Percentiles rank a stretch among this genome's conserved stretches.
Evolutionary conservation across 2,329 filamentous ascomycete species (phyloP).

Genomic region (Xylariaceae sp.): DNA sequence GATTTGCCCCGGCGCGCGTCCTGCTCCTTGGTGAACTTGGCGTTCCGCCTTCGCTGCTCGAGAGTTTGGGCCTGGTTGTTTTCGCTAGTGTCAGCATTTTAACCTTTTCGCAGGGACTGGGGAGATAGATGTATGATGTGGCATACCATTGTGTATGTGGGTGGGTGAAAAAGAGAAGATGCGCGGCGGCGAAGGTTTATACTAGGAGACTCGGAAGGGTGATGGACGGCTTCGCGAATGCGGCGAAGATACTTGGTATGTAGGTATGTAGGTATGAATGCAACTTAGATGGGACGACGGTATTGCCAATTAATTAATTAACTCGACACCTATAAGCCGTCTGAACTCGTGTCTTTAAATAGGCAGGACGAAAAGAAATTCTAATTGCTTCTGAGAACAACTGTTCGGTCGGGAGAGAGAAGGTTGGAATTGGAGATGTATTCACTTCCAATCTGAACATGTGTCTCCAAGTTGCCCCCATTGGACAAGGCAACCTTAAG

Average conservation of each 20-base stretch:
- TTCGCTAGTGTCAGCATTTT: conserved; percentile 13
- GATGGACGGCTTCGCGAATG: conserved; percentile 1
- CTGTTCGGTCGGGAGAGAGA: conserved; percentile 14
- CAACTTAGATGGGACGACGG: not conserved
- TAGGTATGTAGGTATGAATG: too few species aligned
- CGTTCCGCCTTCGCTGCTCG: conserved; percentile 79
- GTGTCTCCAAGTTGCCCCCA: not conserved
- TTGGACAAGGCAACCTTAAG: not conserved
- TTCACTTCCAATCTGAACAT: conserved; percentile 4
- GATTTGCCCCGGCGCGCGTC: conserved; percentile 76
- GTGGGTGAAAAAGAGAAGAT: not conserved
- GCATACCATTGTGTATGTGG: conserved; percentile 35
- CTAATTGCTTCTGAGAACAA: conserved; percentile 35
- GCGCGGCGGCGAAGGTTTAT: conserved; percentile 4
- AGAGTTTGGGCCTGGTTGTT: conserved; percentile 74
- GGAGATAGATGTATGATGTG: not conserved
- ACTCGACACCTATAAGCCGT: not conserved
- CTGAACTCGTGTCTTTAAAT: conserved; percentile 17
- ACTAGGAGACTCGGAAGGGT: not conserved
- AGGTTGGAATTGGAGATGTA: conserved; percentile 14
- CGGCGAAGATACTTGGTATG: too few species aligned
- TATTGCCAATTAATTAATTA: not conserved
- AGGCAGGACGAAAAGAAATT: conserved; percentile 14
- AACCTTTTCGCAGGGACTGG: not conserved
- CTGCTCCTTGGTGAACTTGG: conserved; percentile 75